Evolutionary conservation across 2,329 filamentous ascomycete genomes (phyloP), one percentile per base, ranked within the genome.

Genomic region (Penicillium sp.): DNA sequence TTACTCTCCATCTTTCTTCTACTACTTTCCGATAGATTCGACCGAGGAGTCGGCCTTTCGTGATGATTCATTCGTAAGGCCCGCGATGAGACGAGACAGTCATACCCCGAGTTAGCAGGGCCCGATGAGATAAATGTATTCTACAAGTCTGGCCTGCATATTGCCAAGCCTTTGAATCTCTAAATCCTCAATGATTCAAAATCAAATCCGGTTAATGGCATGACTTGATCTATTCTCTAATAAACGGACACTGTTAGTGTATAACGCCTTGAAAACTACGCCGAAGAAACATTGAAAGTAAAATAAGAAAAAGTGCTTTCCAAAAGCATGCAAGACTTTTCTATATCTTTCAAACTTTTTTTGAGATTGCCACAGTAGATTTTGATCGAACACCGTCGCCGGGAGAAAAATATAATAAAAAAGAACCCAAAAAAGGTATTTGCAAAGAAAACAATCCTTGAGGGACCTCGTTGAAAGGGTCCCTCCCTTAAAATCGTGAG

Each of bases 381-480:
- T 35, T 30, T 50, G 19, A n/a, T 47, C 37, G 15, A 30, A 35
- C 24, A 26, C 53, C 26, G 26, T 45, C 40, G 19, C 35, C 51
- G n/a, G 51, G 15, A 40, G 22, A 40, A 40, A 38, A 24, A 54
- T 53, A 40, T 6, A 10, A 26, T n/a, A 5, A 12, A 28, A 19
- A 24, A 15, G 12, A 30, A 9, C n/a, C 19, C 3, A 13, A 35
- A 26, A 28, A 37, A 19, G 45, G 38, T 59, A 54, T 53, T 61
- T 60, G 56, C 64, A 53, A 59, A 54, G 17, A 35, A 38, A 7
- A 59, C 13, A 37, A 24, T 57, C 26, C 51, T 35, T 49, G 9
- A 45, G 54, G 53, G 60, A 61, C 62, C 67, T 66, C 64, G 68
- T 70, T 70, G 68, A 70, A 62, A 67, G 56, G 60, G 53, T 53